Percentiles rank a stretch among this genome's conserved stretches.
phyloP scores from a whole-genome alignment of 1,139 yeast genomes.

The Taphrina populina region DNA sequence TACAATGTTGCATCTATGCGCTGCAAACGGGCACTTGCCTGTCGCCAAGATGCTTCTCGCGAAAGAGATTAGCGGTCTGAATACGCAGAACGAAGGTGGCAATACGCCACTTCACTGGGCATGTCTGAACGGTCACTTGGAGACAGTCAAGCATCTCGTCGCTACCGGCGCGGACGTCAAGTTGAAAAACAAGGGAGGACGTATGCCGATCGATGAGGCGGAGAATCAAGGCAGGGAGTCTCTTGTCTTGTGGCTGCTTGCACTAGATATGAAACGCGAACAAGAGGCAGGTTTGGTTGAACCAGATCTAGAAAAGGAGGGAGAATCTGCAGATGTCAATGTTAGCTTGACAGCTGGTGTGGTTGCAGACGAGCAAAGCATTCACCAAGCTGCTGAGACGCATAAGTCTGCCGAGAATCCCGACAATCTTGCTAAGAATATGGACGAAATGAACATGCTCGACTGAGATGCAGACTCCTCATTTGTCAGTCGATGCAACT shows the following conservation, averaged over 20 bases:
- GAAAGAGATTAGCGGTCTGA: neutral
- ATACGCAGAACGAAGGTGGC: slow-evolving; percentile 66
- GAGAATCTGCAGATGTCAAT: slow-evolving; percentile 8
- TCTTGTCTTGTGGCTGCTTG: slow-evolving; percentile 59
- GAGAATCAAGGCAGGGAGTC: slow-evolving; percentile 59
- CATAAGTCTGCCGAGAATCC: neutral
- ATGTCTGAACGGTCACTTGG: slow-evolving; percentile 77
- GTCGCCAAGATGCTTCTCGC: slow-evolving; percentile 5
- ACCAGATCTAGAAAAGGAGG: slow-evolving; percentile 19
- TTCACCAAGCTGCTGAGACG: neutral
- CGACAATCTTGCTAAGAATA: neutral
- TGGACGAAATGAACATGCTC: slow-evolving; percentile 16
- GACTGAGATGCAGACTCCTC: too few species aligned
- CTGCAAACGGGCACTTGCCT: slow-evolving; percentile 77
- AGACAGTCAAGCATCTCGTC: slow-evolving; percentile 65
- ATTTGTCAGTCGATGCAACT: too few species aligned
- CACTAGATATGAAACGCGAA: slow-evolving; percentile 36
- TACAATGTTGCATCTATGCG: slow-evolving; percentile 89
- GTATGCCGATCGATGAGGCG: slow-evolving; percentile 86
- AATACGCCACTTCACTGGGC: slow-evolving; percentile 98
- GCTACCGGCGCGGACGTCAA: slow-evolving; percentile 83
- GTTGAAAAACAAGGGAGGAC: slow-evolving; percentile 67
- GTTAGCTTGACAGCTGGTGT: slow-evolving; percentile 24
- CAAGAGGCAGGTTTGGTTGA: slow-evolving; percentile 30
- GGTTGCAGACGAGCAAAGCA: neutral